A percentile compares a stretch with the other conserved stretches of the same genome.
phyloP scores from a whole-genome alignment of 306 rosid genomes.

The Acacia crassicarpa region DNA sequence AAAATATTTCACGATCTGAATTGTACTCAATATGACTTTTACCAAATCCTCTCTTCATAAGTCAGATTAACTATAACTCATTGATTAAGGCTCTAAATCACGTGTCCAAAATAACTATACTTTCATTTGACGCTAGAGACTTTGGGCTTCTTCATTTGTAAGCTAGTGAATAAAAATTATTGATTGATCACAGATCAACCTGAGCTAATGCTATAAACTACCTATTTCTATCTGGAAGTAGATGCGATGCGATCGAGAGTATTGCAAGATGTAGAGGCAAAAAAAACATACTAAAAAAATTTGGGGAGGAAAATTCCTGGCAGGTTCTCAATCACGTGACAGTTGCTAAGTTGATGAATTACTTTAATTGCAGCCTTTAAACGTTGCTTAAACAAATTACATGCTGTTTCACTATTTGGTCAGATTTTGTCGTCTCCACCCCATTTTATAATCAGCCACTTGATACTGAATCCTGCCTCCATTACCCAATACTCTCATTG shows the following conservation, averaged over 20 bases:
- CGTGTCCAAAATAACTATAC: too few relatives aligned
- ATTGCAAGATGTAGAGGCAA: neutral
- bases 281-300: neutral
- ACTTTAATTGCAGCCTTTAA: neutral
- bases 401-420: neutral
- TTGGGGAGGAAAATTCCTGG: conserved; percentile 34
- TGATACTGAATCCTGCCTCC: neutral
- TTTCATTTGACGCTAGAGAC: too few relatives aligned
- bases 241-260: neutral
- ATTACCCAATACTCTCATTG: neutral
- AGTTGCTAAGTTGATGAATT: neutral
- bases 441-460: neutral
- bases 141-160: too few relatives aligned
- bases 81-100: too few relatives aligned
- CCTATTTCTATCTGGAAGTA: neutral
- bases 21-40: too few relatives aligned
- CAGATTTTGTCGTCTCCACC: neutral
- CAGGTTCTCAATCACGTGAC: conserved; percentile 23
- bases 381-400: neutral
- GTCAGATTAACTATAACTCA: too few relatives aligned
- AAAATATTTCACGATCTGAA: too few relatives aligned
- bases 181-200: neutral
- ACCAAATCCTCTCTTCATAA: too few relatives aligned
- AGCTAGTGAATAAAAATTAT: neutral
- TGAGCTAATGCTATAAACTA: neutral